A percentile compares a stretch with the other conserved stretches of the same genome.
phyloP scores from a whole-genome alignment of 2,329 filamentous ascomycete genomes.

The Scedosporium boydii region DNA sequence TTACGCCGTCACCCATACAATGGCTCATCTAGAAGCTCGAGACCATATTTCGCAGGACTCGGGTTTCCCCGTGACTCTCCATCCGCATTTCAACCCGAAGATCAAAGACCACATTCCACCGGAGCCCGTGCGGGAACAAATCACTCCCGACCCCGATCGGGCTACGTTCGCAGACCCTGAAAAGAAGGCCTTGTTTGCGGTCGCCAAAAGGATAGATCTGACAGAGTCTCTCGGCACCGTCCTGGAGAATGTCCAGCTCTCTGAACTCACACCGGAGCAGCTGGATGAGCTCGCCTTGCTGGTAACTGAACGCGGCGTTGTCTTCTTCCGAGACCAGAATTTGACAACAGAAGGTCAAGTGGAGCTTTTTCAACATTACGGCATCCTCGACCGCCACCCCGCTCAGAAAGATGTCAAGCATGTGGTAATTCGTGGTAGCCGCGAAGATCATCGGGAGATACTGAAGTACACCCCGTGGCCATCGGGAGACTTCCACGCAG shows the following conservation, averaged over 20 bases:
- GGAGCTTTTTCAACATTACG: slow-evolving; percentile 36
- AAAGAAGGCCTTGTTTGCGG: slow-evolving; percentile 30
- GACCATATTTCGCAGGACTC: slow-evolving; percentile 40
- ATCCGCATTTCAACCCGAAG: slow-evolving; percentile 36
- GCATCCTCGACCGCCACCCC: slow-evolving; percentile 35
- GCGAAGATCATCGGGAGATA: slow-evolving; percentile 33
- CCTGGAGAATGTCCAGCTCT: slow-evolving; percentile 31
- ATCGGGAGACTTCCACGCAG: slow-evolving; percentile 35
- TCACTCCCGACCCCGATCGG: slow-evolving; percentile 16
- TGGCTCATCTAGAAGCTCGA: slow-evolving; percentile 27
- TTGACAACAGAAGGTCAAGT: slow-evolving; percentile 32
- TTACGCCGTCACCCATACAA: background rate
- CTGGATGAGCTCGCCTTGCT: slow-evolving; percentile 41
- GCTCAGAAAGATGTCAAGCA: slow-evolving; percentile 31
- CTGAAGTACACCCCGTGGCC: slow-evolving; percentile 37
- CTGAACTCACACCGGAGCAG: slow-evolving; percentile 30
- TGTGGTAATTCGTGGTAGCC: slow-evolving; percentile 33
- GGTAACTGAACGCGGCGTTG: slow-evolving; percentile 34
- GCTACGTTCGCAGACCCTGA: slow-evolving; percentile 32
- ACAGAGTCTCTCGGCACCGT: slow-evolving; percentile 33
- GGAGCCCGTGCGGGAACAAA: slow-evolving; percentile 14
- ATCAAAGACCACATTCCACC: slow-evolving; percentile 30
- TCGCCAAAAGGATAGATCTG: slow-evolving; percentile 26
- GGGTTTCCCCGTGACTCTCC: slow-evolving; percentile 32
- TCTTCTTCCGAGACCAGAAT: slow-evolving; percentile 38